Percentiles rank a stretch among this genome's conserved stretches.
Conservation (phyloP, 495 filamentous ascomycete genomes). For the Achaetomiella virescens region DNA sequence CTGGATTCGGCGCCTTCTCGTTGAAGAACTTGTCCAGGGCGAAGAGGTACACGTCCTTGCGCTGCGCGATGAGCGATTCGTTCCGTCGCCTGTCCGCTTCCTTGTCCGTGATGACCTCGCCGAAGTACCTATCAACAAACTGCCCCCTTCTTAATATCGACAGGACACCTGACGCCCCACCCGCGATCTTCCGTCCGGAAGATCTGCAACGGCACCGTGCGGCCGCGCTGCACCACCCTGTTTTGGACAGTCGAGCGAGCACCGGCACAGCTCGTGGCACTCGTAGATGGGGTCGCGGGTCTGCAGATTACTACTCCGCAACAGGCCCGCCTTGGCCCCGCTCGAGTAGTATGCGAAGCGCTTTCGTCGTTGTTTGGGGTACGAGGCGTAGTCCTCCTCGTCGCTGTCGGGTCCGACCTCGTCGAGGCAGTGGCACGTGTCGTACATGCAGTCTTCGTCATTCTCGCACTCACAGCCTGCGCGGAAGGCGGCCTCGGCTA, state of each 20-base stretch:
- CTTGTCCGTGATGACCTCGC: conserved; percentile 72
- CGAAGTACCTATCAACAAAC: conserved; percentile 84
- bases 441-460: conserved; percentile 42
- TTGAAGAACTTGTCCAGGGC: conserved; percentile 72
- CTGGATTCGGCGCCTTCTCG: conserved; percentile 36
- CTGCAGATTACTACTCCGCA: conserved; percentile 43
- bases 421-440: conserved; percentile 46
- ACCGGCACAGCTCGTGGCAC: conserved; percentile 69
- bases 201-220: conserved; percentile 69
- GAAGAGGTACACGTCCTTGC: conserved; percentile 72
- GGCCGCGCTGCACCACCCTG: conserved; percentile 71
- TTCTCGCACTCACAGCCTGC: conserved; percentile 49
- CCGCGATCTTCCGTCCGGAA: conserved; percentile 74
- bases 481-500: conserved; percentile 43
- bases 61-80: conserved; percentile 35
- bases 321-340: conserved; percentile 36
- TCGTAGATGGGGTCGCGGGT: conserved; percentile 69
- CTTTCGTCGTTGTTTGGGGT: conserved; percentile 14
- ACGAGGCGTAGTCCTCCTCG: conserved; percentile 9
- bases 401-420: conserved; percentile 40
- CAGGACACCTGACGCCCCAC: conserved; percentile 71
- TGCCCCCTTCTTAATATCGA: conserved; percentile 67
- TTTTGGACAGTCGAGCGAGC: conserved; percentile 65
- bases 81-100: conserved; percentile 62
- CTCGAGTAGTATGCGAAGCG: conserved; percentile 41